phyloP scores from a whole-genome alignment of 225 moss, liverwort and hornwort species.

The Pseudisothecium myosuroides region DNA sequence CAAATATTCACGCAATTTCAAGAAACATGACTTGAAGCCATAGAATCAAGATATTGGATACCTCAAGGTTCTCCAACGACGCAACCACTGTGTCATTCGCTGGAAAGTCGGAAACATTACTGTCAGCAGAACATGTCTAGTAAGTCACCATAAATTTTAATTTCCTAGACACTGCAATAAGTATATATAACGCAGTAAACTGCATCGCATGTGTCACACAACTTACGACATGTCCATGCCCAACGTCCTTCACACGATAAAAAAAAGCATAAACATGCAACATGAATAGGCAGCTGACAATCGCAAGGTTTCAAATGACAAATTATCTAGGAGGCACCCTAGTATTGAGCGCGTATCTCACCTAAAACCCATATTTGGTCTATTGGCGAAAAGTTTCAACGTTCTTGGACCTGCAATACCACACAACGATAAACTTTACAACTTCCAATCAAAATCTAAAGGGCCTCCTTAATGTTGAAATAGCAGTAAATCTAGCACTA shows the following conservation, averaged over 20 bases:
- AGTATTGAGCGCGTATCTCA: conserved; percentile 3
- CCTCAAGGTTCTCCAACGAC: conserved; percentile 88
- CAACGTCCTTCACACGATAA: not conserved
- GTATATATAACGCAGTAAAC: not conserved
- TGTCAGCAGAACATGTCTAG: conserved; percentile 31
- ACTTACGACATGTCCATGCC: not conserved
- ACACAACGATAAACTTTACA: not conserved
- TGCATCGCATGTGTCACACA: not conserved
- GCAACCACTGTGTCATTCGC: conserved; percentile 61
- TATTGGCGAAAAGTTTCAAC: conserved; percentile 81
- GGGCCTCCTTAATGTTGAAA: not conserved
- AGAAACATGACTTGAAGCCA: not conserved
- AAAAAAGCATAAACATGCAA: not conserved
- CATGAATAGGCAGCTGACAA: not conserved
- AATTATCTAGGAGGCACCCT: not conserved
- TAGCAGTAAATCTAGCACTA: not conserved
- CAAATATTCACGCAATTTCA: not conserved
- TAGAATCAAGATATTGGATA: conserved; percentile 1
- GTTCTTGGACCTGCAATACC: conserved; percentile 78
- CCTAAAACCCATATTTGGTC: conserved; percentile 98
- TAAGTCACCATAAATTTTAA: not conserved
- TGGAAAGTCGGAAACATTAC: conserved; percentile 89
- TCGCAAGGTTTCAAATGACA: not conserved
- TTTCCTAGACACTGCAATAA: not conserved
- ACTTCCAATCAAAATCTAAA: not conserved